phyloP scores from a whole-genome alignment of 805 yeast species.

The Spathaspora boniae region DNA sequence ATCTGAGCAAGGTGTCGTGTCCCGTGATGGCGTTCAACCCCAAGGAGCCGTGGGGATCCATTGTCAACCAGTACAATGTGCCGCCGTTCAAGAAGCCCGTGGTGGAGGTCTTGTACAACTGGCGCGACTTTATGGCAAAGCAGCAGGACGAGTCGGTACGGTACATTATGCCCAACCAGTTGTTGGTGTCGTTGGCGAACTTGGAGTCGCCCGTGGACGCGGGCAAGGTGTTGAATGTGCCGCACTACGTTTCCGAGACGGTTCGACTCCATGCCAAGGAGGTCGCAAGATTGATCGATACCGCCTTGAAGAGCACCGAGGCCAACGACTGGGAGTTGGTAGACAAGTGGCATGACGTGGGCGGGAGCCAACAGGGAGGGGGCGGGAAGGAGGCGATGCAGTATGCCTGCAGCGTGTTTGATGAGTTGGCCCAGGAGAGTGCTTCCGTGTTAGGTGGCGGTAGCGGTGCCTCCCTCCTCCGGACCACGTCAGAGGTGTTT shows the following conservation, averaged over 20 bases:
- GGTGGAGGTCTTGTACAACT: constrained; percentile 59
- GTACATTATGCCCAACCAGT: constrained; percentile 79
- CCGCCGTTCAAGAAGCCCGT: constrained; percentile 51
- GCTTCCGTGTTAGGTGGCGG: too few species aligned
- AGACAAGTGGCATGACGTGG: constrained; percentile 21
- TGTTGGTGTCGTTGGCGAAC: constrained; percentile 59
- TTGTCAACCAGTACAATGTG: constrained; percentile 65
- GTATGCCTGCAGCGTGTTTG: constrained; percentile 4
- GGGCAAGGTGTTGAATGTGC: constrained; percentile 48
- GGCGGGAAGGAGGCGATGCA: too few species aligned
- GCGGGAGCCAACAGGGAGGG: constrained; percentile 5
- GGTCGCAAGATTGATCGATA: constrained; percentile 55
- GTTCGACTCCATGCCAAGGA: constrained; percentile 57
- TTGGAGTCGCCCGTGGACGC: constrained; percentile 53
- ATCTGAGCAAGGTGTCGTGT: constrained; percentile 36
- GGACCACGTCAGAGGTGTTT: constrained; percentile 20
- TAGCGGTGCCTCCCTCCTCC: too few species aligned
- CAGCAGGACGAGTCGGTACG: constrained; percentile 78
- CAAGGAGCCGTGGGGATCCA: constrained; percentile 61
- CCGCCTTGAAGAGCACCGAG: constrained; percentile 30
- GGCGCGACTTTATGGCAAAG: constrained; percentile 84
- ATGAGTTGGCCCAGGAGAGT: constrained; percentile 4
- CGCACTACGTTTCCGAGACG: constrained; percentile 46
- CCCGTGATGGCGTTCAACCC: constrained; percentile 46
- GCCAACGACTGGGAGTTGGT: constrained; percentile 36